Percentiles rank a stretch among this genome's conserved stretches.
phyloP scores from a whole-genome alignment of 2,329 filamentous ascomycete species.

The Zopfia rhizophila region DNA sequence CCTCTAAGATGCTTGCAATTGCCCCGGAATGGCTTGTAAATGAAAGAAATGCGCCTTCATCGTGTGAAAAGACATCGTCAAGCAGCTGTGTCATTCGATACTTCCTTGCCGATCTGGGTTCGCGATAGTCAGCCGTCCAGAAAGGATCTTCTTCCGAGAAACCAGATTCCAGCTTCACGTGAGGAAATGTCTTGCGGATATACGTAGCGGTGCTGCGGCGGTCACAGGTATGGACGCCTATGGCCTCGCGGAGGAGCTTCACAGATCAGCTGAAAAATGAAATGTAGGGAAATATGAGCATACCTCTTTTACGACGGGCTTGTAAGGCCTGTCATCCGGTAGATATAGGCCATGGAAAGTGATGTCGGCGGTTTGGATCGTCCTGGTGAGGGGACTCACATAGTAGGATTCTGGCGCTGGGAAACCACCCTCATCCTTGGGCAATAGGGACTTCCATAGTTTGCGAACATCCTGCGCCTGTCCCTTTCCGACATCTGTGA shows the following conservation, averaged over 20 bases:
- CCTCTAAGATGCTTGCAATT: constrained; percentile 65
- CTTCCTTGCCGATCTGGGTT: constrained; percentile 35
- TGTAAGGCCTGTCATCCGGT: constrained; percentile 62
- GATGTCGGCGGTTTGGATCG: constrained; percentile 70
- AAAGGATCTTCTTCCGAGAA: constrained; percentile 69
- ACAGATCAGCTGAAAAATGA: neutral
- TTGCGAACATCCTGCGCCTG: constrained; percentile 68
- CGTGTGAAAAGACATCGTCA: constrained; percentile 63
- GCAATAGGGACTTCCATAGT: constrained; percentile 67
- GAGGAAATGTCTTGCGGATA: constrained; percentile 62
- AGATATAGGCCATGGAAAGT: constrained; percentile 67
- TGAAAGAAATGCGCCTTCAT: constrained; percentile 59
- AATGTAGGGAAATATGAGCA: constrained; percentile 1
- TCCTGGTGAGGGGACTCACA: constrained; percentile 71
- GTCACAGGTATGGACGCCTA: constrained; percentile 76
- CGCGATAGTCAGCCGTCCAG: constrained; percentile 57
- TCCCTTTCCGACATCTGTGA: constrained; percentile 67
- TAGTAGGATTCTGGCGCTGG: constrained; percentile 73
- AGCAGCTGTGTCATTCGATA: constrained; percentile 52
- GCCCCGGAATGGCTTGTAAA: constrained; percentile 69
- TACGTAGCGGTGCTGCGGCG: constrained; percentile 64
- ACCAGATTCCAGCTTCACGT: constrained; percentile 66
- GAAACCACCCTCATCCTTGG: constrained; percentile 58
- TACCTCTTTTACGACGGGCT: constrained; percentile 70
- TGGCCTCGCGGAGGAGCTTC: constrained; percentile 69